phyloP scores from a whole-genome alignment of 176 grass and related monocot genomes.

The Guadua angustifolia region DNA sequence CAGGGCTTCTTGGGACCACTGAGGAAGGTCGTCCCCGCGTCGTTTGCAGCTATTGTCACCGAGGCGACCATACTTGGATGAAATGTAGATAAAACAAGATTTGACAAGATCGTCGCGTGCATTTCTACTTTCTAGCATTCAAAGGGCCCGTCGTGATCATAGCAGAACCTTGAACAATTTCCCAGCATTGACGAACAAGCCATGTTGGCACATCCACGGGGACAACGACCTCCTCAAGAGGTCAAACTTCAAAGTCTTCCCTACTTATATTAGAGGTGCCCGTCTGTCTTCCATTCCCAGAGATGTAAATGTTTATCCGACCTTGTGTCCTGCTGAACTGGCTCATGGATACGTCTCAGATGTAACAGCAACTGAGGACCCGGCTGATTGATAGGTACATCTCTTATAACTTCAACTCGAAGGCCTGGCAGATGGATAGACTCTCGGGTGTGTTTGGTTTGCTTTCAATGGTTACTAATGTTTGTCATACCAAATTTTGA shows the following conservation, averaged over 20 bases:
- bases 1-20: not conserved
- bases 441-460: no score
- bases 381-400: not conserved
- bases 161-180: not conserved
- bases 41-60: not conserved
- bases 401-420: no score
- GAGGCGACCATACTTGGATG: not conserved
- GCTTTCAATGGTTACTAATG: no score
- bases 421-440: not conserved
- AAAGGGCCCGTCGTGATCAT: not conserved
- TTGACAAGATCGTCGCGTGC: not conserved
- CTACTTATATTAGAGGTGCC: not conserved
- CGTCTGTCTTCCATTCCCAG: no score
- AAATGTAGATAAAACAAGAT: not conserved
- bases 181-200: not conserved
- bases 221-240: not conserved
- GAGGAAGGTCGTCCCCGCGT: not conserved
- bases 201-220: not conserved
- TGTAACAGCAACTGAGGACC: no score
- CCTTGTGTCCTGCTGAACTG: not conserved
- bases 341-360: no score
- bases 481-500: no score
- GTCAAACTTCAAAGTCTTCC: slow-evolving; percentile 35
- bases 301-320: not conserved
- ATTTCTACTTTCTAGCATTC: not conserved